phyloP scores from a whole-genome alignment of 768 basidiomycete genomes.

The Boletus patriciae region DNA sequence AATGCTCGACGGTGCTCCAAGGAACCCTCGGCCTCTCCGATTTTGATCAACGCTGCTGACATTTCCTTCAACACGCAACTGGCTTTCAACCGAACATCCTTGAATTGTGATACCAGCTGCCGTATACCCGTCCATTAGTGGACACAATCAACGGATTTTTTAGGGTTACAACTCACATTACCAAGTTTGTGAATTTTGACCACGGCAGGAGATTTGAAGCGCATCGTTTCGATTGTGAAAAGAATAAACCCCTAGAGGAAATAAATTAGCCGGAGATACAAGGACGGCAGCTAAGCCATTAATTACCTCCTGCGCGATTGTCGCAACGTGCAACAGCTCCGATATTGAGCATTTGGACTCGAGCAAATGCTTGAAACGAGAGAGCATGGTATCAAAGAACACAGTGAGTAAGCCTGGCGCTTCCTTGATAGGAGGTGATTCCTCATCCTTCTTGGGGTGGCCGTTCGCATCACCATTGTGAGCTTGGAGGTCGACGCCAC shows the following conservation, averaged over 20 bases:
- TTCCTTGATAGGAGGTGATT: constrained; percentile 62
- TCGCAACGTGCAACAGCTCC: constrained; percentile 70
- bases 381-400: constrained; percentile 64
- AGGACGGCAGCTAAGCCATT: background rate
- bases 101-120: constrained; percentile 68
- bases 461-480: constrained; percentile 37
- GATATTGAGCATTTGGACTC: constrained; percentile 42
- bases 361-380: constrained; percentile 48
- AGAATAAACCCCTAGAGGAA: constrained; percentile 64
- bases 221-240: constrained; percentile 63
- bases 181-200: constrained; percentile 75
- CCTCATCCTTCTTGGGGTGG: constrained; percentile 67
- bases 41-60: constrained; percentile 48
- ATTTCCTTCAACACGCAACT: constrained; percentile 56
- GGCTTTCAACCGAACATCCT: constrained; percentile 57
- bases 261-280: background rate
- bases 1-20: constrained; percentile 53
- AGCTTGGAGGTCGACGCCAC: constrained; percentile 53
- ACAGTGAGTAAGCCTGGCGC: constrained; percentile 52
- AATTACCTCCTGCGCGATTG: constrained; percentile 70
- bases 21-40: constrained; percentile 53
- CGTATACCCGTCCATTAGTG: constrained; percentile 5
- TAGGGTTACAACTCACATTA: constrained; percentile 45
- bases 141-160: background rate
- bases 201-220: constrained; percentile 70